Base-by-base conservation (phyloP, 1,139 yeast genomes). In the Scheffersomyces illinoinensis region DNA sequence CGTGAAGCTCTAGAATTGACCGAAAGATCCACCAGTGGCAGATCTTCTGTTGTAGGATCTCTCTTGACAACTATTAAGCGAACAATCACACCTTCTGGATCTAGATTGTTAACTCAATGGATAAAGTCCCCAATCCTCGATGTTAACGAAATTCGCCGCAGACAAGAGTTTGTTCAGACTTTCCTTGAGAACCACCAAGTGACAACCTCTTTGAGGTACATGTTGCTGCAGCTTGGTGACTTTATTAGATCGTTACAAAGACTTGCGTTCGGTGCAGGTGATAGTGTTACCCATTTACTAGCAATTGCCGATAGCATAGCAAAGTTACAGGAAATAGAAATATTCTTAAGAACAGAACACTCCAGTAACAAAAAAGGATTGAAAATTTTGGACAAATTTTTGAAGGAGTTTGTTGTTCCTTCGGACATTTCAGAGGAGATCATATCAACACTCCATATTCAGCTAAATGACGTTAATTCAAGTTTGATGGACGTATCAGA, bases 71-170 rank as follows among this genome's bases (percentile, higher is more conserved):
- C 91, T 0, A 82, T 95, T 8, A 84, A 85, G 59, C 76, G 89
- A 58, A 95, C 98, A 0, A 84, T 84, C 1, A 92, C 99, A 0
- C 82, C 88, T 0, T 86, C 96, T 0, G 99, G 99, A 0, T 77
- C 97, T 0, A 77, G 99, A 54, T 69, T 90, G 23, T 75, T 95
- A 20, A 83, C 88, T 3, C 88, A 88, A 57, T 93, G 98, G 98
- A 74, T 95, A 3, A 82, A 91, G 21, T 87, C 93, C 0, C 99
- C 99, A 0, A 81, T 91, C 0, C 78, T 90, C 5, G 84, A 89
- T 64, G 66, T 84, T 0, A 66, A 69, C 0, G 89, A 85, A 61
- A 86, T 95, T 23, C 71, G 72, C 24, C 67, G 71, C 20, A 79
- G 99, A 46, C 97, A 91, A 61, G 76, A 78, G 10, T 77, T 87